Conservation (phyloP, 1,139 yeast genomes). For the Blastobotrys aristatus region DNA sequence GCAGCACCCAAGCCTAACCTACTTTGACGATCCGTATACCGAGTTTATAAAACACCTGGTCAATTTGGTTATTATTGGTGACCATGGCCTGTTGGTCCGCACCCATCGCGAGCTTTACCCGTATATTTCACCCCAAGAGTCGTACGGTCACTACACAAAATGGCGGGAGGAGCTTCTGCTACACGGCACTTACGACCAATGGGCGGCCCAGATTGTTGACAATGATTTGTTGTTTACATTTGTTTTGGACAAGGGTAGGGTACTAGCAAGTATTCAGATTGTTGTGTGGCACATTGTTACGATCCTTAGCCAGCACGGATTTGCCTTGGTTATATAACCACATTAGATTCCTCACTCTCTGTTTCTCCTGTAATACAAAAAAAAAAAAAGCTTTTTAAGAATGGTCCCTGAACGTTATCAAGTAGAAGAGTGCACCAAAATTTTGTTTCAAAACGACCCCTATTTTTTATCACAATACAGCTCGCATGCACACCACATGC, state of each 20-base stretch:
- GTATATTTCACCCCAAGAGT: neutral
- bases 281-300: neutral
- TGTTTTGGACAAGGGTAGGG: slow-evolving; percentile 1
- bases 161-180: slow-evolving; percentile 6
- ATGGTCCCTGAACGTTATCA: neutral
- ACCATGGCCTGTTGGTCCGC: slow-evolving; percentile 5
- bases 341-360: neutral
- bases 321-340: neutral
- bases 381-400: too few species aligned
- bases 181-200: slow-evolving; percentile 6
- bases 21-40: neutral
- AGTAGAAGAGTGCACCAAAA: neutral
- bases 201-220: slow-evolving; percentile 3
- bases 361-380: too few species aligned
- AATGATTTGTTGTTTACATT: slow-evolving; percentile 6
- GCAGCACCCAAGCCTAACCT: neutral
- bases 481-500: slow-evolving; percentile 2
- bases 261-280: neutral
- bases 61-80: slow-evolving; percentile 3
- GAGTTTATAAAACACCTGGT: neutral
- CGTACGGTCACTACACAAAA: neutral
- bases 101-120: slow-evolving; percentile 1
- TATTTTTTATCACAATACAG: slow-evolving; percentile 1
- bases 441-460: slow-evolving; percentile 1
- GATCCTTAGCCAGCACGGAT: neutral